Base-by-base conservation (phyloP, 2,329 filamentous ascomycete genomes). In the Stenocarpella maydis region DNA sequence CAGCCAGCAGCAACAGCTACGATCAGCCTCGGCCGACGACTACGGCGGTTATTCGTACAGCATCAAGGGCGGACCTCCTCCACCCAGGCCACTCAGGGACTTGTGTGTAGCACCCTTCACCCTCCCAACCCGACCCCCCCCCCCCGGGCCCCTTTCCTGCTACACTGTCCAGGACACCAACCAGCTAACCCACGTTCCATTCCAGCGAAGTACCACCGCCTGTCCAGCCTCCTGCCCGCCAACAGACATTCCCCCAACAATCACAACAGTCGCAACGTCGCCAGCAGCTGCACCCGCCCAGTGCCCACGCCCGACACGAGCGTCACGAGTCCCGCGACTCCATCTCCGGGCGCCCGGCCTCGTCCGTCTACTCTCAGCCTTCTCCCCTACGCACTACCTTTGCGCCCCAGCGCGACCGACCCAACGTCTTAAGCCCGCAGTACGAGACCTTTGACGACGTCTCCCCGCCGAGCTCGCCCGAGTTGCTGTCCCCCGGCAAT, bases 331-430 rank as follows among this genome's bases (percentile, higher is more conserved):
- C 52, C 19, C 63, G 49, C 49, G 69, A 69, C 63, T 67, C 67
- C 19, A 21, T 63, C 24, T 26, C 47, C 4, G 69, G 63, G 71
- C 84, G 85, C 49, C 84, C 86, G n/a, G 73, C 82, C 8, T 91
- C 90, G 39, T 91, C 90, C 19, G 73, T 89, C 55, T 91, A 92
- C 76, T 88, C 89, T 54, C 84, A 87, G 76, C 84, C 82, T 53
- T 87, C 83, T 71, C 83, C 84, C 17, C 75, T 77, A 34, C 76
- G 75, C 14, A 74, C 78, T 17, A 75, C 72, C 52, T 80, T 81
- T 67, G 75, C 78, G 10, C 72, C 17, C 19, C 65, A 67, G 19
- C 65, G 65, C 43, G 65, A 67, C 28, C 65, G 21, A 54, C 74
- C 73, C 61, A 68, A 74, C 53, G 68, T 69, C 4, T 70, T 73